phyloP scores from a whole-genome alignment of 2,329 filamentous ascomycete species.

The Beauveria brongniartii region DNA sequence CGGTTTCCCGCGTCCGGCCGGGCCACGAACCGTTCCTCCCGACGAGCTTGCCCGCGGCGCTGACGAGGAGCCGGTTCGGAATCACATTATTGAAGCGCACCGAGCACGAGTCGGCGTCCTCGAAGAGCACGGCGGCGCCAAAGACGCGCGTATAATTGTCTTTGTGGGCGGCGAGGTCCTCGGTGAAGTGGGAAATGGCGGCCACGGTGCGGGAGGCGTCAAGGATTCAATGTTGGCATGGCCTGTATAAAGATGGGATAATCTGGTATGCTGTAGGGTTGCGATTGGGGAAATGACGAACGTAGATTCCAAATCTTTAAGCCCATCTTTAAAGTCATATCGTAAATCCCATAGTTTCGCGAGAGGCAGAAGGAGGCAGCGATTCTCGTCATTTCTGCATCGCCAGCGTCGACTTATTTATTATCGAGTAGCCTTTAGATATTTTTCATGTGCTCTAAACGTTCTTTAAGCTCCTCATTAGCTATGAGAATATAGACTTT shows the following conservation, averaged over 20 bases:
- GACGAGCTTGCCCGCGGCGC: constrained; percentile 4
- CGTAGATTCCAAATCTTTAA: too few relatives aligned
- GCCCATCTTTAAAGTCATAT: too few relatives aligned
- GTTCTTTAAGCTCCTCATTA: too few relatives aligned
- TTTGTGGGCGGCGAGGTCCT: constrained; percentile 5
- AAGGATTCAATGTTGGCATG: neutral
- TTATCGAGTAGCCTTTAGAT: too few relatives aligned
- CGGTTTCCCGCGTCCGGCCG: constrained; percentile 6
- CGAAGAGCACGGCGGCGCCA: constrained; percentile 10
- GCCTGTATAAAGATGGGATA: neutral
- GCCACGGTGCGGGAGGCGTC: constrained; percentile 10
- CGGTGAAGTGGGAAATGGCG: constrained; percentile 13
- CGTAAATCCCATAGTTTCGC: too few relatives aligned
- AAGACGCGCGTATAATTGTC: constrained; percentile 10
- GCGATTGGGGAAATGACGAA: neutral
- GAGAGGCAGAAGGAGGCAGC: too few relatives aligned
- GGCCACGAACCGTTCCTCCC: constrained; percentile 3
- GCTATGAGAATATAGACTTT: too few relatives aligned
- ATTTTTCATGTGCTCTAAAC: too few relatives aligned
- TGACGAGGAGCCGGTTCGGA: constrained; percentile 4
- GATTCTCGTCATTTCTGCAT: too few relatives aligned
- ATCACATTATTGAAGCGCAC: constrained; percentile 13
- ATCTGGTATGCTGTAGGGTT: neutral
- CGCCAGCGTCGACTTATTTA: too few relatives aligned
- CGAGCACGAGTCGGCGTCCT: constrained; percentile 13